These are phyloP conservation scores for Ormosia semicastrata DNA, from an alignment of 306 rosid genomes.

Conservation along the genomic window DNA sequence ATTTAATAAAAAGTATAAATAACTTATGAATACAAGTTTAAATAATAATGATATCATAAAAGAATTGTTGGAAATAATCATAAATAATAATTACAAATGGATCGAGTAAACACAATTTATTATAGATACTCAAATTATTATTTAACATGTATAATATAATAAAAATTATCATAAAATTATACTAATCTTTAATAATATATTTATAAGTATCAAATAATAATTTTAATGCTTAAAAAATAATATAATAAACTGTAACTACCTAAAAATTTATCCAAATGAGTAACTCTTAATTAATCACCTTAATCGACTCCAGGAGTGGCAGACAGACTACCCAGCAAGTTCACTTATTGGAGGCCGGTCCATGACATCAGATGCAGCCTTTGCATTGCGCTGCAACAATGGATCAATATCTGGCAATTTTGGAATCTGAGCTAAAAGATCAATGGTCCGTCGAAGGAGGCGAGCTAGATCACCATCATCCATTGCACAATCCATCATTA, in stretches of 20 bases:
- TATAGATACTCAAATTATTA: too few relatives aligned
- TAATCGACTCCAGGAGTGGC: too few relatives aligned
- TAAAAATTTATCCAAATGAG: too few relatives aligned
- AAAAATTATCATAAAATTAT: too few relatives aligned
- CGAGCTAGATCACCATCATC: slow-evolving; percentile 98
- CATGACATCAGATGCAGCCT: slow-evolving; percentile 75
- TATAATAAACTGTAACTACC: too few relatives aligned
- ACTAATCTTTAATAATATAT: too few relatives aligned
- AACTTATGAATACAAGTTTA: neutral
- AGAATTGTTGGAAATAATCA: neutral
- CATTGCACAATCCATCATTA: slow-evolving; percentile 99
- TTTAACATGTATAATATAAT: too few relatives aligned
- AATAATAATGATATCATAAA: neutral
- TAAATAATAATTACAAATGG: slow-evolving; percentile 11
- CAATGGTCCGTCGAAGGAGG: slow-evolving; percentile 82
- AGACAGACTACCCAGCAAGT: slow-evolving; percentile 61
- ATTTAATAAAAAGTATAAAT: neutral
- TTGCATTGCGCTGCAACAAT: slow-evolving; percentile 69
- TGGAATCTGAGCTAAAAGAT: slow-evolving; percentile 87
- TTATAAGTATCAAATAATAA: too few relatives aligned
- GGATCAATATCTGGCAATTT: slow-evolving; percentile 86
- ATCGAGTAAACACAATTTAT: too few relatives aligned
- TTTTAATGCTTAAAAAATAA: too few relatives aligned
- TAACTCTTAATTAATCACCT: too few relatives aligned
- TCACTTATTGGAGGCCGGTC: slow-evolving; percentile 97